phyloP scores from a whole-genome alignment of 2,329 filamentous ascomycete genomes.

The Diaporthe citriasiana region DNA sequence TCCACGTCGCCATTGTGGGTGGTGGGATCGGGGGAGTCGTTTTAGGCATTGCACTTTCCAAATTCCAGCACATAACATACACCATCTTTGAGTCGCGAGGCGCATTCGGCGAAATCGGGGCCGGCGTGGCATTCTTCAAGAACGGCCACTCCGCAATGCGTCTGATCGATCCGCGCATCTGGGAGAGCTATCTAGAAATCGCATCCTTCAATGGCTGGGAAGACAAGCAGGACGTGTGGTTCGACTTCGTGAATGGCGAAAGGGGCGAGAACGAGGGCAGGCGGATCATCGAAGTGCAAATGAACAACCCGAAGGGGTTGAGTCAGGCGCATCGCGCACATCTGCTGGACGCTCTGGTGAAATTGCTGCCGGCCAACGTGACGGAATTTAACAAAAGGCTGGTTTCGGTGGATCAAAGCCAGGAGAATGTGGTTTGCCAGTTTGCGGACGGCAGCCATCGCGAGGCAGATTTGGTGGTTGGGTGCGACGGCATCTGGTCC shows the following conservation, averaged over 20 bases:
- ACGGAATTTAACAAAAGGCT: conserved; percentile 9
- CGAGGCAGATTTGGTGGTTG: conserved; percentile 22
- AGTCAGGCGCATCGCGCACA: not conserved
- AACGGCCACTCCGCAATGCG: conserved; percentile 24
- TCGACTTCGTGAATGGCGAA: conserved; percentile 17
- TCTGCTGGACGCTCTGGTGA: conserved; percentile 11
- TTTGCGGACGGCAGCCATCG: conserved; percentile 13
- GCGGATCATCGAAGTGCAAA: conserved; percentile 14
- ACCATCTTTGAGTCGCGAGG: conserved; percentile 26
- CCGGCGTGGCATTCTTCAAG: conserved; percentile 23
- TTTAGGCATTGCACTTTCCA: conserved; percentile 23
- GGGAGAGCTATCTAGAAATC: conserved; percentile 8
- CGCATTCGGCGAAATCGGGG: conserved; percentile 29
- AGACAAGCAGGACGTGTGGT: conserved; percentile 25
- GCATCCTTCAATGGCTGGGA: conserved; percentile 30
- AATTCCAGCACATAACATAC: conserved; percentile 15
- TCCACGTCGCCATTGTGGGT: conserved; percentile 28
- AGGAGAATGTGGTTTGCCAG: not conserved
- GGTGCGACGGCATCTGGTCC: conserved; percentile 23
- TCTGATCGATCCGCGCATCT: conserved; percentile 29
- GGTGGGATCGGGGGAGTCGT: conserved; percentile 26
- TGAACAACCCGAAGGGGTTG: not conserved
- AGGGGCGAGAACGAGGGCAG: conserved; percentile 11
- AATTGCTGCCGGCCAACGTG: conserved; percentile 26
- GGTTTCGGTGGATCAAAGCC: conserved; percentile 5